A percentile compares a stretch with the other conserved stretches of the same genome.
phyloP scores from a whole-genome alignment of 345 rosid genomes.

The Boechera stricta region DNA sequence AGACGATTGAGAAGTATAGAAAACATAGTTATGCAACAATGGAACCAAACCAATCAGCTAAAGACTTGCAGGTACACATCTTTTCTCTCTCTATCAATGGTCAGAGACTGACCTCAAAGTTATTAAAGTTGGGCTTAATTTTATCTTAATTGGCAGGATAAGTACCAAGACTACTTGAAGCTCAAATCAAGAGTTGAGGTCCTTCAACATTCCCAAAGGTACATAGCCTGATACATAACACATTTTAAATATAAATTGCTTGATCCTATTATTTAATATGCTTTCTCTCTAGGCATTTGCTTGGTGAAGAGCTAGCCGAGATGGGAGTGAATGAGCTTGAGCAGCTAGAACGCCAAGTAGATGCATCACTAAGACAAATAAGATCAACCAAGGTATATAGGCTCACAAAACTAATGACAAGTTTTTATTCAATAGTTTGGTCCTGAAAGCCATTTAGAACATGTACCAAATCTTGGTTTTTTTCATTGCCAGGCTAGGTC shows the following conservation, averaged over 20 bases:
- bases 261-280: not conserved
- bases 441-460: not conserved
- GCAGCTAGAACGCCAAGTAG: constrained; percentile 77
- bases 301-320: constrained; percentile 75
- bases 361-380: constrained; percentile 69
- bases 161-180: constrained; percentile 69
- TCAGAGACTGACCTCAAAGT: constrained; percentile 28
- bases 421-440: not conserved
- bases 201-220: constrained; percentile 79
- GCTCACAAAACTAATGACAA: not conserved
- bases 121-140: not conserved
- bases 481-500: constrained; percentile 43
- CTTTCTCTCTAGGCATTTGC: constrained; percentile 61
- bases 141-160: constrained; percentile 46
- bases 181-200: constrained; percentile 66
- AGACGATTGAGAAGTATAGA: constrained; percentile 71
- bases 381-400: constrained; percentile 71
- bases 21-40: constrained; percentile 54
- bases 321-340: constrained; percentile 70
- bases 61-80: constrained; percentile 56
- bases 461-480: constrained; percentile 16
- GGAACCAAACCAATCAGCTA: constrained; percentile 55
- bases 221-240: constrained; percentile 9
- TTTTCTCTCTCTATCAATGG: constrained; percentile 7
- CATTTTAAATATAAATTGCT: not conserved